Percentiles rank a stretch among this genome's conserved stretches.
phyloP scores from a whole-genome alignment of 2,329 filamentous ascomycete species.

The Trichoderma gracile region DNA sequence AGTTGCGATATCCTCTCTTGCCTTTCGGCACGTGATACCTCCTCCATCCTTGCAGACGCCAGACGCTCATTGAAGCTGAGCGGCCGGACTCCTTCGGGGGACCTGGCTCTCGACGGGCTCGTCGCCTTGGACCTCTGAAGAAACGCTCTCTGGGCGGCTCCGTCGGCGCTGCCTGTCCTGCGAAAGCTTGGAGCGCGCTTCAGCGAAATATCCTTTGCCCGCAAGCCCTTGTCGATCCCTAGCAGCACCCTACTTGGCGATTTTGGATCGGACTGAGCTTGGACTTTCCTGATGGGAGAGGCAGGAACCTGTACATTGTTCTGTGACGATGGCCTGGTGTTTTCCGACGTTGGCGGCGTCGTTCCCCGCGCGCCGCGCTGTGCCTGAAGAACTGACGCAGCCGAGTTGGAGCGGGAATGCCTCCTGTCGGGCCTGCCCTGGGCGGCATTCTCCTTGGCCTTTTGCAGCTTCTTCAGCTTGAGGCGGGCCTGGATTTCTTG shows the following conservation, averaged over 20 bases:
- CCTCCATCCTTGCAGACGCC: constrained; percentile 65
- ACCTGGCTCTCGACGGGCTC: constrained; percentile 31
- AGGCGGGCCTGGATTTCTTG: constrained; percentile 86
- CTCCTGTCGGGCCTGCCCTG: constrained; percentile 31
- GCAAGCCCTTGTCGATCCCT: constrained; percentile 87
- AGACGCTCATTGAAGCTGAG: constrained; percentile 82
- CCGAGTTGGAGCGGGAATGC: constrained; percentile 30
- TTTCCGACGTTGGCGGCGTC: constrained; percentile 35
- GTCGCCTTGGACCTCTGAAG: constrained; percentile 48
- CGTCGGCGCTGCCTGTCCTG: constrained; percentile 28
- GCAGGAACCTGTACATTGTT: constrained; percentile 69
- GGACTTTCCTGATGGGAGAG: constrained; percentile 65
- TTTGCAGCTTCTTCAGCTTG: constrained; percentile 83
- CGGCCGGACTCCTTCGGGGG: constrained; percentile 42
- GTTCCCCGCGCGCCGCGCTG: constrained; percentile 32
- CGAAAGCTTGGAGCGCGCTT: constrained; percentile 65
- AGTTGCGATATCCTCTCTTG: constrained; percentile 54
- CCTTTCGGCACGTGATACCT: constrained; percentile 52
- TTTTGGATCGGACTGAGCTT: constrained; percentile 54
- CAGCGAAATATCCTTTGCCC: constrained; percentile 78
- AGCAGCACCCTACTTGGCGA: constrained; percentile 80
- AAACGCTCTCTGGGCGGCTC: constrained; percentile 39
- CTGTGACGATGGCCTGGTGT: constrained; percentile 32
- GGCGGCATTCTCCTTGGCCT: constrained; percentile 40
- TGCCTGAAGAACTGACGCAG: constrained; percentile 30